Conservation (phyloP, 345 rosid genomes). For the Psidium guajava region DNA sequence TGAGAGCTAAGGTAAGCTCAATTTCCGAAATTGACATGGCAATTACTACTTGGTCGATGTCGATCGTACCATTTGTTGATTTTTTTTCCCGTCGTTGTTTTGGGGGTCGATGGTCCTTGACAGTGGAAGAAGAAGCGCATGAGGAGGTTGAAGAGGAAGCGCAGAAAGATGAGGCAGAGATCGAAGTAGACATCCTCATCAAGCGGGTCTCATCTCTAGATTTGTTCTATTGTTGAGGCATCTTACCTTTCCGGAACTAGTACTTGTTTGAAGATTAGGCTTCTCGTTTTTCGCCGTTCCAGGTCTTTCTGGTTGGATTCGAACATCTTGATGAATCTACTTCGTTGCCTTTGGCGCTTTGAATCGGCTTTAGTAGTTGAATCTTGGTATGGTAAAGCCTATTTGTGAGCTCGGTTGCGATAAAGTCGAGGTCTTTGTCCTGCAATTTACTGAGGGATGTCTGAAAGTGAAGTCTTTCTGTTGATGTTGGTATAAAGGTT, state of each 20-base stretch:
- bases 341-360: background rate
- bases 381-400: background rate
- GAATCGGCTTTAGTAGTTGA: background rate
- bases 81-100: background rate
- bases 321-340: background rate
- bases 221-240: background rate
- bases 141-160: conserved; percentile 99
- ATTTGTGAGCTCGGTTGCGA: background rate
- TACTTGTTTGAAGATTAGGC: background rate
- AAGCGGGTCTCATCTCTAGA: background rate
- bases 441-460: background rate
- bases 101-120: background rate
- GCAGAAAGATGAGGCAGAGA: conserved; percentile 99
- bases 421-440: background rate
- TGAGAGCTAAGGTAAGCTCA: conserved; percentile 79
- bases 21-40: background rate
- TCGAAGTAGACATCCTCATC: conserved; percentile 47
- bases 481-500: too few relatives aligned
- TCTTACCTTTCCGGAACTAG: background rate
- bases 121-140: conserved; percentile 99
- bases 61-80: background rate
- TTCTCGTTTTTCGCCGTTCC: background rate
- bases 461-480: background rate
- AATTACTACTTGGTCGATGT: background rate
- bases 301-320: background rate